Evolutionary conservation across 2,329 filamentous ascomycete genomes (phyloP), one percentile per base, ranked within the genome.

Genomic region (Capronia epimyces): DNA sequence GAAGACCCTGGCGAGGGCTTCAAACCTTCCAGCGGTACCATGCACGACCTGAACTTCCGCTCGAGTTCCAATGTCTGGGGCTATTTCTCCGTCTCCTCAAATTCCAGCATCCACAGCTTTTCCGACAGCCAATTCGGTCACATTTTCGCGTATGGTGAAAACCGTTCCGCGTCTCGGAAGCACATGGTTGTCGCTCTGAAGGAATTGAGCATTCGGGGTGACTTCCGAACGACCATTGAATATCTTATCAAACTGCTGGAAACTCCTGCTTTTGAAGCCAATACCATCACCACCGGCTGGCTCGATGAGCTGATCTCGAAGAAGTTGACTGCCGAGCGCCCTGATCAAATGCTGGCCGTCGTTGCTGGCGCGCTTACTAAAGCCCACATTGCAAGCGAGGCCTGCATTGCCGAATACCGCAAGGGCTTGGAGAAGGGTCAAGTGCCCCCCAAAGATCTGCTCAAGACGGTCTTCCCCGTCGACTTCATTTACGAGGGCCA

Each of bases 161-260:
- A 94, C 76, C 84, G 93, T 69, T 86, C 89, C 44, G 90, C 93
- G 21, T 98, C 93, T 21, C 79, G 93, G 61, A 98, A 98, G 72
- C 94, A 98, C 77, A 98, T 98, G 93, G 90, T 98, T 61, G 87
- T 98, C 62, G 93, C 93, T 13, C 75, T 98, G 67, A 98, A 98
- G 78, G 93, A 98, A 74, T 73, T 98, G 73, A 98, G 91, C 75
- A 98, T 98, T 77, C 93, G 93, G 74, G 93, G 93, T 80, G 93
- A 98, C 70, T 98, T 98, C 81, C 82, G 90, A 67, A 98, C 93
- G 47, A 98, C 93, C 1, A 91, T 98, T 49, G 93, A 98, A 71
- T 98, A 98, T 69, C 81, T 98, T 59, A 97, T 98, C 73, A 98
- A 98, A 79, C 82, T 98, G 60, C 81, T 98, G 40, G 93, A 98